Base-by-base conservation (phyloP, 768 basidiomycete genomes). In the Hypholoma sublateritium region DNA sequence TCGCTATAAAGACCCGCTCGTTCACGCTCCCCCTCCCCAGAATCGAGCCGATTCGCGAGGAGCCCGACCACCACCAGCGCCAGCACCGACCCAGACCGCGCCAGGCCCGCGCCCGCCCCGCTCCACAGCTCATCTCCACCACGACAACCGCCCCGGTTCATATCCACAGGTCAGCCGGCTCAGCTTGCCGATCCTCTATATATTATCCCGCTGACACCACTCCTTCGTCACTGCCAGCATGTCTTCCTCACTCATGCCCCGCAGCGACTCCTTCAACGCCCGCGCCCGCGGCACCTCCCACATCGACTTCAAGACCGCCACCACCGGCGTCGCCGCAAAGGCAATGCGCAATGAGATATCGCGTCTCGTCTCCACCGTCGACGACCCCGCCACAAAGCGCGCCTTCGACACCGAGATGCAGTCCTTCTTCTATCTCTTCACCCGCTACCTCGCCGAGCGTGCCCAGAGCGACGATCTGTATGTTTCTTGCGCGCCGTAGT, bases 291-390 rank as follows among this genome's bases (percentile, higher is more conserved):
- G 90, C 62, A 84, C 86, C 53, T 86, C 83, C 64, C 89, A 92
- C 72, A 87, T 92, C 78, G 91, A 98, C 77, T 96, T 96, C 86
- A 95, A 95, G 81, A 95, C 93, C n/a, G 96, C 96, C 61, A 95
- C 86, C 51, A 95, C 93, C 53, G 93, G 93, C 62, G 88, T 95
- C 62, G 89, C 92, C 24, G 90, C 92, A 63, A 98, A 97, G 79
- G 81, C 94, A 55, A 98, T 98, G 96, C 88, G 94, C 79, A 97
- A 98, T 71, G 97, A 98, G 79, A 89, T 99, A 76, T 89, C 89
- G 73, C 85, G 85, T 69, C 91, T 99, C 81, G 93, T 98, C 68
- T 78, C 81, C 70, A 88, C 88, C 59, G 91, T 96, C 69, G 79
- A 85, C 61, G 91, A 98, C 62, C 80, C 84, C 28, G 70, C 79